Evolutionary conservation across 768 basidiomycete genomes (phyloP).

Genomic region (Rhizopogon sp.): DNA sequence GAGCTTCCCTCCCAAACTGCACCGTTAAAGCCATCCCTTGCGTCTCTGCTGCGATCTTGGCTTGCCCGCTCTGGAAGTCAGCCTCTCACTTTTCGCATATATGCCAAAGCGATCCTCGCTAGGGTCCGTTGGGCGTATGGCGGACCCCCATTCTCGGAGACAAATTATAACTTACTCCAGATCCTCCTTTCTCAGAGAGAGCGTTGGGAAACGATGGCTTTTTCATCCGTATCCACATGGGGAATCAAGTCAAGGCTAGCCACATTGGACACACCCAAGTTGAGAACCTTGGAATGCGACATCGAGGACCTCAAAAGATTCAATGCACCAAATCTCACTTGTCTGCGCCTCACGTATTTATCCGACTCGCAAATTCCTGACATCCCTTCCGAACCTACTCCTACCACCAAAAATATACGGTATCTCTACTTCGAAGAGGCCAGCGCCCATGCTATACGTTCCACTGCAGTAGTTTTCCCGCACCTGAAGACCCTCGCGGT

Average conservation of each 20-base stretch:
- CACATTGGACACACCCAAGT: background rate
- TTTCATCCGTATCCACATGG: background rate
- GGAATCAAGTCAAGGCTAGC: too few relatives aligned
- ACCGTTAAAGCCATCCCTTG: too few relatives aligned
- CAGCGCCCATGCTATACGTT: background rate
- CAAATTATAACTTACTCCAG: background rate
- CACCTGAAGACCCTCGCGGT: background rate
- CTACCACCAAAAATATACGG: background rate
- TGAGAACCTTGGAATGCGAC: background rate
- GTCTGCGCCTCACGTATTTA: background rate
- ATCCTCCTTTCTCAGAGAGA: background rate
- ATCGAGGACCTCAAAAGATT: background rate
- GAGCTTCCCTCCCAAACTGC: too few relatives aligned
- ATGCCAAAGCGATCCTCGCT: too few relatives aligned
- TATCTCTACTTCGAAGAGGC: background rate
- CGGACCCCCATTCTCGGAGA: too few relatives aligned
- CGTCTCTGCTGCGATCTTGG: too few relatives aligned
- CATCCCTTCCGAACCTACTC: background rate
- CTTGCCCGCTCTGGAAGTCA: too few relatives aligned
- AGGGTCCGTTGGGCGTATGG: too few relatives aligned
- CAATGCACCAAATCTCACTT: background rate
- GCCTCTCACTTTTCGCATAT: too few relatives aligned
- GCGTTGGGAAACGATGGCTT: background rate
- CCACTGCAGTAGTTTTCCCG: background rate
- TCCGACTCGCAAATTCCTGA: background rate